phyloP scores from a whole-genome alignment of 202 grass and related monocot species.

The Panicum hallii region DNA sequence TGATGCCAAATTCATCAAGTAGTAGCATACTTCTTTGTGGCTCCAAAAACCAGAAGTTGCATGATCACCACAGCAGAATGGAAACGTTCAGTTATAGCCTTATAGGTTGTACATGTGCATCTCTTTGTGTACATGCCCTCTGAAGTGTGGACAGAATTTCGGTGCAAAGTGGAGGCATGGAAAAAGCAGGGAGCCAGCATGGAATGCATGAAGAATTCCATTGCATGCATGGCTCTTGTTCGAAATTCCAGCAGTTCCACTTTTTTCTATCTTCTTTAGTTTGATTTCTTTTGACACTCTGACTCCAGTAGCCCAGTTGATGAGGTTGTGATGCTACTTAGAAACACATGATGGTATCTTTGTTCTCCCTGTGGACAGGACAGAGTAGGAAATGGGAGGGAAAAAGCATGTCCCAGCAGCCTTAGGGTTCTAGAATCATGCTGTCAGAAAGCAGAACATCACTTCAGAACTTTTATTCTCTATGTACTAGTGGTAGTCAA shows the following conservation, averaged over 20 bases:
- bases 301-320: neutral
- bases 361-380: conserved; percentile 15
- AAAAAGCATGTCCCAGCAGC: conserved; percentile 5
- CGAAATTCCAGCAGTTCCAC: neutral
- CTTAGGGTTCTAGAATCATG: conserved; percentile 31
- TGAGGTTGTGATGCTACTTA: neutral
- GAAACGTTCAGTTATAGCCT: neutral
- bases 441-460: conserved; percentile 39
- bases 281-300: conserved; percentile 1
- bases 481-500: neutral
- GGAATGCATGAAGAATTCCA: conserved; percentile 1
- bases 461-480: neutral
- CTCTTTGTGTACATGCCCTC: neutral
- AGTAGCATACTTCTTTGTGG: neutral
- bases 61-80: neutral
- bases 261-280: neutral
- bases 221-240: neutral
- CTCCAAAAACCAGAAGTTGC: neutral
- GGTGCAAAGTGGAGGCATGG: neutral
- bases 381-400: conserved; percentile 30
- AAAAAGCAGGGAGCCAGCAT: neutral
- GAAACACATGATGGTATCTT: neutral
- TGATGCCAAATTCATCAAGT: neutral
- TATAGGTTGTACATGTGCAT: neutral
- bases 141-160: conserved; percentile 10